Base-by-base conservation (phyloP, 768 basidiomycete species). In the Peribolospora kevripleyi region DNA sequence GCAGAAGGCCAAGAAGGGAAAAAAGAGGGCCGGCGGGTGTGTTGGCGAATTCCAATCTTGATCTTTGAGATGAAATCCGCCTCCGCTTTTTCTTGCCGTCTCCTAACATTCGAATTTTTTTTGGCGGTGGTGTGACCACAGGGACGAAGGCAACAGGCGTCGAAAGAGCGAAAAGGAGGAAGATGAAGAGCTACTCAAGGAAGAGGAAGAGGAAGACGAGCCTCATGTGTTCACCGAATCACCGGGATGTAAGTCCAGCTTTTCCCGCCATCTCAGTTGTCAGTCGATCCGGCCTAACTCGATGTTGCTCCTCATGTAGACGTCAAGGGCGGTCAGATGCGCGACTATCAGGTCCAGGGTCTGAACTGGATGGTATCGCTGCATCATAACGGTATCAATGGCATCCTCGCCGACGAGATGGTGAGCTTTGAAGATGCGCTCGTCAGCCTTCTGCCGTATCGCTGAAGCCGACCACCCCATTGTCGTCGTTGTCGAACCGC, bases 351-450 rank as follows among this genome's bases (percentile, higher is more conserved):
- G 66, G 70, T 97, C 2, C 90, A 95, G 63, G 93, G 93, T 38
- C 68, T 95, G 47, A 91, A 91, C 65, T 93, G 91, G 90, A 82
- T 97, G 87, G 80, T 88, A 3, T 84, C 86, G 0, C 71, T 98
- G 3, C 82, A 98, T 63, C 87, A 93, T 65, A 93, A 97, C 61
- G 88, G 90, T 48, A 73, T 97, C 58, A 95, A 95, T 58, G 90
- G 91, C 51, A 97, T 97, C 56, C 77, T 97, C 6, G 90, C 91
- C 0, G 91, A 98, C 61, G 91, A 97, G 69, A 97, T 95, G 91
- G 72, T 71, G 74, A 11, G 56, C 43, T 57, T 48, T n/a, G 8
- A 41, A 62, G 49, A 7, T 38, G 49, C 55, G 54, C 13, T 43
- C 8, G 5, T 1, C 48, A 5, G 6, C 50, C 25, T 46, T 8